Evolutionary conservation across 164 flowering plant species (phyloP), one percentile per base, ranked within the genome.

Genomic region (Stephania cephalantha): DNA sequence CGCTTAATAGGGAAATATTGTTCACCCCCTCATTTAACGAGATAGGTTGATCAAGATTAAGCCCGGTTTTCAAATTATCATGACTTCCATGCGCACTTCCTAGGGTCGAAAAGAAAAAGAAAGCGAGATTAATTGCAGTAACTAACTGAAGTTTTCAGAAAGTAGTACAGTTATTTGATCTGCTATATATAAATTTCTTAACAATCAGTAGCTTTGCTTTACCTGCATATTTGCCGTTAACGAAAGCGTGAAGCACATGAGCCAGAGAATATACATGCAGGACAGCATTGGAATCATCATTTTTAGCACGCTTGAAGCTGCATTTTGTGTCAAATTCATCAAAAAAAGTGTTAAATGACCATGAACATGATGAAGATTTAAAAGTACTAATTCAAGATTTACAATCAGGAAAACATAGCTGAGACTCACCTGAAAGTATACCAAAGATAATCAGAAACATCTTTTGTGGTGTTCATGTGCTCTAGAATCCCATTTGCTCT

Each of bases 51-150:
- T 81, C 81, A 52, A 92, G 75, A 9, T 58, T 53, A 73, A 82
- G 85, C 17, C 69, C 50, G 42, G 42, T 4, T 35, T 76, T 63
- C 42, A 35, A 35, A 74, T 45, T 66, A 7, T 74, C 70, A 52
- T 73, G 83, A 35, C 76, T 81, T 74, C 97, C 97, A 82, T 93
- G 93, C n/a, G 81, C 84, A 75, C 84, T 85, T 79, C 91, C 98
- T 92, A 77, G 68, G 42, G 42, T 35, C 42, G 42, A 35, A 35
- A 35, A 35, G 25, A 35, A 52, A 50, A 11, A 45, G 22, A 73
- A 20, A 61, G 30, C 18, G 68, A 29, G 7, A 58, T 35, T 18
- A 18, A 72, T 6, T 67, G 25, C 35, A 11, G 35, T 13, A 67
- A 4, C 17, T 67, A 29, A 67, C 1, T 9, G 70, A 29, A 29